phyloP scores from a whole-genome alignment of 768 basidiomycete genomes.

The Kwoniella bestiolae region DNA sequence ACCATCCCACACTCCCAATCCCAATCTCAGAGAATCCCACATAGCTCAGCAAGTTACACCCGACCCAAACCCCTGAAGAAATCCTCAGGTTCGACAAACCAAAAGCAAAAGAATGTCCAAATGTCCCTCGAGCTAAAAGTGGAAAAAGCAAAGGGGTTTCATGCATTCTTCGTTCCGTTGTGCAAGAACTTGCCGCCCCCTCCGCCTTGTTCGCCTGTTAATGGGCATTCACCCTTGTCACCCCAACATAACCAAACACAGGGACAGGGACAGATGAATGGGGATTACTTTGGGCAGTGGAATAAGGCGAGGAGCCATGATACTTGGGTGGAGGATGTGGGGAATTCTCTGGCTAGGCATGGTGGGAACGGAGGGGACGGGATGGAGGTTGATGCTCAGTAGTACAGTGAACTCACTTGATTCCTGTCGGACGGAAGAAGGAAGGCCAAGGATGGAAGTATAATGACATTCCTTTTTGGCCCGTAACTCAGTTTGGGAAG shows the following conservation, averaged over 20 bases:
- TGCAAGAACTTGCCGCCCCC: conserved; percentile 36
- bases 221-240: no score
- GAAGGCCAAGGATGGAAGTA: neutral
- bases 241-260: neutral
- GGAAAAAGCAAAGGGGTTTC: conserved; percentile 44
- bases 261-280: neutral
- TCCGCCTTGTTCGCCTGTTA: conserved; percentile 47
- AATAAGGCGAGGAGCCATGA: conserved; percentile 12
- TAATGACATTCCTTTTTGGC: no score
- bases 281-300: conserved; percentile 24
- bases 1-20: conserved; percentile 10
- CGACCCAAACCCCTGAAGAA: conserved; percentile 17
- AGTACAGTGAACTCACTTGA: neutral
- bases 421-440: neutral
- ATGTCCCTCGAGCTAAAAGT: conserved; percentile 44
- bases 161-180: conserved; percentile 46
- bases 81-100: conserved; percentile 14
- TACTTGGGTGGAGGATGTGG: conserved; percentile 24
- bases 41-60: no score
- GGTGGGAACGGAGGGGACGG: conserved; percentile 1
- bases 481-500: no score
- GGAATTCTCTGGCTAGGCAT: neutral
- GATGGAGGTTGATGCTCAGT: conserved; percentile 14
- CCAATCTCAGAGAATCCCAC: conserved; percentile 10
- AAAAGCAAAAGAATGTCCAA: conserved; percentile 41